Conservation (phyloP, 768 basidiomycete genomes). For the Candolleomyces eurysporus region DNA sequence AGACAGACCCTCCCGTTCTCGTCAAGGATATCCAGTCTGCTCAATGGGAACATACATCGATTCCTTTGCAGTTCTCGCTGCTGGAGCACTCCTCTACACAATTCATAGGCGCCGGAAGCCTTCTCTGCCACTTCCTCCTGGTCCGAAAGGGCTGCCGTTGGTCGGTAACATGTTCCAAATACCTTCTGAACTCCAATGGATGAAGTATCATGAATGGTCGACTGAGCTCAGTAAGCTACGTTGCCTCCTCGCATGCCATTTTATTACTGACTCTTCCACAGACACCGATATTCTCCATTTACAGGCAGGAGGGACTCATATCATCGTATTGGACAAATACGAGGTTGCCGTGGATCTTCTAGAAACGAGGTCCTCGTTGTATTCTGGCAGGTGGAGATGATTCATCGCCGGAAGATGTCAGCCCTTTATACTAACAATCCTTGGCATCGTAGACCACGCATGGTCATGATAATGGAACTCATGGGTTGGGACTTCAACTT, state of each 20-base stretch:
- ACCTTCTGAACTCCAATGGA: constrained; percentile 34
- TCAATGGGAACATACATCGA: no score
- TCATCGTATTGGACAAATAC: constrained; percentile 30
- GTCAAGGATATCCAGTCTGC: no score
- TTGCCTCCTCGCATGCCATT: neutral
- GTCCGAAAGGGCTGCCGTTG: constrained; percentile 37
- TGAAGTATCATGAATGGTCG: constrained; percentile 38
- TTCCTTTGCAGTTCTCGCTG: no score
- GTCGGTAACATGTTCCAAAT: constrained; percentile 40
- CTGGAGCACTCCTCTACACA: no score
- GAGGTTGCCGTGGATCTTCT: constrained; percentile 35
- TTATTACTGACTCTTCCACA: neutral
- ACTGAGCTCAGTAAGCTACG: constrained; percentile 29
- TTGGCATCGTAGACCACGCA: constrained; percentile 6
- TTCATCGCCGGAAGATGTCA: no score
- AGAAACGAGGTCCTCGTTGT: constrained; percentile 37
- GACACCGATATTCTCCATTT: constrained; percentile 26
- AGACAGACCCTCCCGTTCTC: no score
- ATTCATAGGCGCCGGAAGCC: no score
- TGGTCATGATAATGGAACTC: constrained; percentile 20
- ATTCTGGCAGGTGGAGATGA: constrained; percentile 21
- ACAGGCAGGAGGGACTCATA: constrained; percentile 18
- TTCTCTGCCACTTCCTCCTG: constrained; percentile 34
- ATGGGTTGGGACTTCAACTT: constrained; percentile 28
- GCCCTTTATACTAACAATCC: neutral